Percentiles rank a stretch among this genome's conserved stretches.
phyloP scores from a whole-genome alignment of 192 early-diverging fungal genomes.

The Haplosporangium gracile region DNA sequence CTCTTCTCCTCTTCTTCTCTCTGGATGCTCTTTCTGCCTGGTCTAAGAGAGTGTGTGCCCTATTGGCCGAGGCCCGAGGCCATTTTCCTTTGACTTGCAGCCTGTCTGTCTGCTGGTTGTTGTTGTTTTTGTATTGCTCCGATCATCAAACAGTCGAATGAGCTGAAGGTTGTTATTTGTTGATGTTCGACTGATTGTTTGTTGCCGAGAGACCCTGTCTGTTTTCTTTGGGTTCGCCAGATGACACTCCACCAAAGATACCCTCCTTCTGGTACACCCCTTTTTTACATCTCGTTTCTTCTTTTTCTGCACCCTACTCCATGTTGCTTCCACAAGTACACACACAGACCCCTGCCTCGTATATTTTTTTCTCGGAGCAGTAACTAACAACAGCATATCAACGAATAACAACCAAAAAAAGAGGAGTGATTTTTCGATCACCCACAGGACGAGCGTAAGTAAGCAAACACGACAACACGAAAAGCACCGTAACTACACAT shows the following conservation, averaged over 20 bases:
- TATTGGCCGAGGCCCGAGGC: constrained; percentile 1
- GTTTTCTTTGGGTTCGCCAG: not conserved
- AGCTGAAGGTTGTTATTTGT: not conserved
- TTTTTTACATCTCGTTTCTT: not conserved
- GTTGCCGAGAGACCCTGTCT: no score
- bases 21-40: not conserved
- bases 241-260: not conserved
- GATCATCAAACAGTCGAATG: not conserved
- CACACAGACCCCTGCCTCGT: not conserved
- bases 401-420: not conserved
- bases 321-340: constrained; percentile 9
- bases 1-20: not conserved
- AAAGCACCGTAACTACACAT: not conserved
- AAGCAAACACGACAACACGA: not conserved
- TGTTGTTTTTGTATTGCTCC: not conserved
- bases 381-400: not conserved
- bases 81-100: not conserved
- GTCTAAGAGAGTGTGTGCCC: not conserved
- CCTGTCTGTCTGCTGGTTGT: no score
- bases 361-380: not conserved
- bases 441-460: not conserved
- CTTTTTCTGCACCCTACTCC: not conserved
- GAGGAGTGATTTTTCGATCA: not conserved
- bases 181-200: not conserved
- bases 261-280: not conserved